Base-by-base conservation (phyloP, 2,329 filamentous ascomycete genomes). In the Coniochaeta sp. region DNA sequence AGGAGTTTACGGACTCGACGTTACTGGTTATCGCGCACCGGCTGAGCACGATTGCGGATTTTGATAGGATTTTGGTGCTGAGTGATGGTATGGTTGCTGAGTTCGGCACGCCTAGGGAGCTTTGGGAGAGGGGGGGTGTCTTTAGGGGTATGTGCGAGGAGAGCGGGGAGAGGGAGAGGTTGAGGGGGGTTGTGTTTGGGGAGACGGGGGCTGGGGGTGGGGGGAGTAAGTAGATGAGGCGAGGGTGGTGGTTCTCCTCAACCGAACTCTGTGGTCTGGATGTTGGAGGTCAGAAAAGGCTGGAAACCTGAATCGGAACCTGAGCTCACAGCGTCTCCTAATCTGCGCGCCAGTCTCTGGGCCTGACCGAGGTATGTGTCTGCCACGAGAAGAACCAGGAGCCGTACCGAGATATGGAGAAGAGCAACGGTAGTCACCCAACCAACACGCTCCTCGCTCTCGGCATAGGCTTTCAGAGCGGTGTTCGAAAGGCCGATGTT, bases 21-120 rank as follows among this genome's bases (percentile, higher is more conserved):
- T 70, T 90, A 26, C 67, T 91, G 16, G 86, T 89, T 16, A 90
- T 91, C 63, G 87, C 87, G 1, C 87, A 91, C 61, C 77, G 87
- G 2, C 71, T 91, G 48, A 87, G 83, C 64, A 90, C 87, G 0
- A 87, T 91, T 67, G 85, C 82, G 3, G 86, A 89, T 65, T 89
- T 89, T 61, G 86, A 90, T 64, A 77, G 81, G 54, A 86, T 90
- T 52, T 71, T 90, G 10, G 86, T 91, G 6, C 71, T 91, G 56
- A 80, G 79, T 52, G 85, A 86, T 30, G 86, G 87, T 0, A 69
- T 67, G 40, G 85, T 85, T 0, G 79, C 81, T 14, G 87, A 90
- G 68, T 88, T 79, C 65, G 86, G 85, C 3, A 73, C 71, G 6
- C 86, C 86, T 1, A 71, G 64, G 57, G 80, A 86, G 60, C 66